Base-by-base conservation (phyloP, 805 yeast species). In the Wickerhamomyces bovis region DNA sequence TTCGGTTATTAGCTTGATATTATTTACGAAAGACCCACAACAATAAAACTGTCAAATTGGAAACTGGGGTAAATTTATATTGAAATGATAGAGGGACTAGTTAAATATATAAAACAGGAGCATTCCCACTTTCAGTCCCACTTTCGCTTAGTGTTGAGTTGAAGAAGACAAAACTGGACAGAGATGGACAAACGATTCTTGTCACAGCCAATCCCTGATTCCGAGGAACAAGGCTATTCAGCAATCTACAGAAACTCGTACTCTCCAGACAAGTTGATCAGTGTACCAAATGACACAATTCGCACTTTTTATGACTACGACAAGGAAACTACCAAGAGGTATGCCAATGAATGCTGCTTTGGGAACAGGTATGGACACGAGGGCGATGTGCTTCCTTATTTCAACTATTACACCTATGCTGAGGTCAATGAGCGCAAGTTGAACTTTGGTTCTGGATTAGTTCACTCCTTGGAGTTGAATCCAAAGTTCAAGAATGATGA, bases 391-490 rank as follows among this genome's bases (percentile, higher is more conserved):
- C n/a, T 12, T 8, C 15, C 57, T 33, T 22, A 19, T 28, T 81
- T 69, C 62, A 59, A 66, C 8, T 68, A 62, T 49, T 58, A 67
- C 26, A 63, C 73, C 3, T 80, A 67, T 54, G 53, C 43, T 6
- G 62, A 68, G 43, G 69, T 76, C n/a, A 64, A 68, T 20, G 50
- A 60, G 20, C 60, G 77, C 31, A 70, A 75, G 36, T 61, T 62
- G 35, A 54, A 68, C 42, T 64, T 81, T 26, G 87, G 82, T 2
- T 57, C 79, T 11, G 88, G 88, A 12, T 48, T 77, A 18, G 56
- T 70, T 46, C 60, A 72, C 4, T 33, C 44, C 1, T 31, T 45
- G 20, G 20, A 42, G 22, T 18, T 46, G 20, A 47, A 50, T 35
- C 51, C 51, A n/a, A 36, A 36, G n/a, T 38, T 23, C 33, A n/a